Percentiles rank a stretch among this genome's conserved stretches.
Evolutionary conservation across 768 basidiomycete species (phyloP).

Genomic region (Steccherinum ochraceum): DNA sequence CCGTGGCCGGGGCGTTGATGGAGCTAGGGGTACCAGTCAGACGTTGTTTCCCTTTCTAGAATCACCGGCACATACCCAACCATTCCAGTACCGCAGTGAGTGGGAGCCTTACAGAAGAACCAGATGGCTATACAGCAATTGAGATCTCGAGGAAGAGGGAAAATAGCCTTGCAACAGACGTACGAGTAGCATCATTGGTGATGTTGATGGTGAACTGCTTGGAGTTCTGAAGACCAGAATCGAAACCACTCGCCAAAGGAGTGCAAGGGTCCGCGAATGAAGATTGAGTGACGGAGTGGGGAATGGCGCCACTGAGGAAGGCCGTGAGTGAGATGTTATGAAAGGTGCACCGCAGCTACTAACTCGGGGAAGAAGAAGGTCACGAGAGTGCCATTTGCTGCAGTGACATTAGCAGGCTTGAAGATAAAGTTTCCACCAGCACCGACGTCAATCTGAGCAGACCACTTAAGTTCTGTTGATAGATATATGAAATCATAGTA

Average conservation of each 20-base stretch:
- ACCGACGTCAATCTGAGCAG: slow-evolving; percentile 36
- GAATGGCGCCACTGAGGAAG: slow-evolving; percentile 1
- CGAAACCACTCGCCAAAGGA: slow-evolving; percentile 43
- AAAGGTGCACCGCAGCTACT: background rate
- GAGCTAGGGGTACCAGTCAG: slow-evolving; percentile 44
- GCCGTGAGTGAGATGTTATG: background rate
- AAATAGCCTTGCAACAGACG: slow-evolving; percentile 12
- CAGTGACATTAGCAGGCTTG: slow-evolving; percentile 37
- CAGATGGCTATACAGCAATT: slow-evolving; percentile 37
- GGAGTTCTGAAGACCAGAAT: slow-evolving; percentile 36
- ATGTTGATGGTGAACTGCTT: slow-evolving; percentile 40
- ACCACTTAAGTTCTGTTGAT: background rate
- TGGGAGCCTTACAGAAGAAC: slow-evolving; percentile 45
- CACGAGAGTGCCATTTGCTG: slow-evolving; percentile 36
- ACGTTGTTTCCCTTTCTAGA: too few species aligned
- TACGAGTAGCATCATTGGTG: slow-evolving; percentile 37
- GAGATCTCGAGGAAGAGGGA: background rate
- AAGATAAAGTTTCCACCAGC: slow-evolving; percentile 31
- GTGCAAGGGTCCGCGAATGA: slow-evolving; percentile 20
- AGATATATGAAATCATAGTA: background rate
- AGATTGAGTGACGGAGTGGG: slow-evolving; percentile 22
- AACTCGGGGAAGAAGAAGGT: slow-evolving; percentile 45
- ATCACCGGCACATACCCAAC: slow-evolving; percentile 38
- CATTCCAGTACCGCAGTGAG: slow-evolving; percentile 42
- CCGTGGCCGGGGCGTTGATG: slow-evolving; percentile 43